Evolutionary conservation across 1,284 basidiomycete species (phyloP), one percentile per base, ranked within the genome.

Genomic region (Boletus sp.): DNA sequence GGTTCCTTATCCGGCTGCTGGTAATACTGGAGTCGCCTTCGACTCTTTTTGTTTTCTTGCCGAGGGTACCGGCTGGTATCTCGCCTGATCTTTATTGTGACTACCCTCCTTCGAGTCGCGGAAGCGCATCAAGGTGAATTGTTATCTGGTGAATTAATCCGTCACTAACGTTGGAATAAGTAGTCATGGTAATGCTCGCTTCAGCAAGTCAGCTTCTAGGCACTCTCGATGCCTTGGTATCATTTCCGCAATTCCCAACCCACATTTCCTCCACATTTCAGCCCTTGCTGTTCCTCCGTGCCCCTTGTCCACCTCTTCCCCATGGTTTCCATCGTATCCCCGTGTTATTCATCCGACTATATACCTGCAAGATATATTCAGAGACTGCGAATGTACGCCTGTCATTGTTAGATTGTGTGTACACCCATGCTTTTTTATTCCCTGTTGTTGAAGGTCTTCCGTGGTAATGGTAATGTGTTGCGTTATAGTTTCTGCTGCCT

Each of bases 321-420:
- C 31, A 11, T 33, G 33, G n/a, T 37, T 31, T 21, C 48, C 10
- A 7, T 13, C 27, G 7, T 43, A 7, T 43, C 23, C 33, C 38
- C 21, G 27, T 55, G 53, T 27, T 49, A 61, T 64, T 55, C 56
- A 57, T 40, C 47, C 51, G 31, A 37, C 14, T 53, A 51, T 60
- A 28, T 48, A 50, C n/a, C 47, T 49, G 14, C 55, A 58, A 61
- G 58, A 65, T 65, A 54, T 68, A 59, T 17, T 38, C 23, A 56
- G 50, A 52, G 27, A 58, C 55, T 19, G 30, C 21, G 43, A 68
- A 53, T 67, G 67, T 68, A 65, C 33, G 47, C 52, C 65, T 62
- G 60, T 70, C 43, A 40, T 61, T 25, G 35, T 54, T 64, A 48
- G 37, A 55, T 16, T 66, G 58, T 69, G 49, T 71, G 64, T 70